Conservation (phyloP, 768 basidiomycete genomes). For the Podaxis rugospora region DNA sequence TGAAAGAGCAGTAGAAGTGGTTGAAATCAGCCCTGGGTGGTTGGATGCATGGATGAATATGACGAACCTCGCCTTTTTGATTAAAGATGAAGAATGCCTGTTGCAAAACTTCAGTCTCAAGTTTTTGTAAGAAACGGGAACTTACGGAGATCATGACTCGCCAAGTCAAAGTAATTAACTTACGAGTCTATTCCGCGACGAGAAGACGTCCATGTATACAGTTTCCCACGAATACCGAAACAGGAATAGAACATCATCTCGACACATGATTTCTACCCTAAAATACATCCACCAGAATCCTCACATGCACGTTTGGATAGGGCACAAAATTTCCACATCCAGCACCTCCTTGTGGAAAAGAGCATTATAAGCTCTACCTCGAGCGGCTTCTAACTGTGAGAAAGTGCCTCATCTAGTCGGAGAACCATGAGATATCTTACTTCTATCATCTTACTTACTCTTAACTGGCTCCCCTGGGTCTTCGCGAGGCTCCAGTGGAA, state of each 20-base stretch:
- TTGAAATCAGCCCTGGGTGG: neutral
- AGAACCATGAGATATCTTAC: neutral
- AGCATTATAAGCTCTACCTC: too few species aligned
- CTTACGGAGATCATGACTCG: conserved; percentile 3
- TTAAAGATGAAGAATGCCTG: conserved; percentile 99
- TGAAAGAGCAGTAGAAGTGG: neutral
- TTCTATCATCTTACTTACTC: neutral
- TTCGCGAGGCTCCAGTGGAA: conserved; percentile 42
- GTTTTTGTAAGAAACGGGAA: neutral
- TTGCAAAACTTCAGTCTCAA: neutral
- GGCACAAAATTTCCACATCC: too few species aligned
- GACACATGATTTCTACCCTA: too few species aligned
- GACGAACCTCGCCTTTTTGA: conserved; percentile 92
- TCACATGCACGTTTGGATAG: too few species aligned
- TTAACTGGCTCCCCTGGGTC: neutral
- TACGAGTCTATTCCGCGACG: too few species aligned
- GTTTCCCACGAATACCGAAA: too few species aligned
- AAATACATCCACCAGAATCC: too few species aligned
- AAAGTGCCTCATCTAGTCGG: neutral
- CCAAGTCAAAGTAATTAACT: neutral
- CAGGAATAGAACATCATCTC: too few species aligned
- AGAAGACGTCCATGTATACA: too few species aligned
- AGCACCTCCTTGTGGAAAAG: too few species aligned
- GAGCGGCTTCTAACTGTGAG: too few species aligned
- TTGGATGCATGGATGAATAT: neutral